These are phyloP conservation scores for Kappamyces sp. DNA, from an alignment of 192 early-diverging fungal genomes.

Conservation along the genomic window DNA sequence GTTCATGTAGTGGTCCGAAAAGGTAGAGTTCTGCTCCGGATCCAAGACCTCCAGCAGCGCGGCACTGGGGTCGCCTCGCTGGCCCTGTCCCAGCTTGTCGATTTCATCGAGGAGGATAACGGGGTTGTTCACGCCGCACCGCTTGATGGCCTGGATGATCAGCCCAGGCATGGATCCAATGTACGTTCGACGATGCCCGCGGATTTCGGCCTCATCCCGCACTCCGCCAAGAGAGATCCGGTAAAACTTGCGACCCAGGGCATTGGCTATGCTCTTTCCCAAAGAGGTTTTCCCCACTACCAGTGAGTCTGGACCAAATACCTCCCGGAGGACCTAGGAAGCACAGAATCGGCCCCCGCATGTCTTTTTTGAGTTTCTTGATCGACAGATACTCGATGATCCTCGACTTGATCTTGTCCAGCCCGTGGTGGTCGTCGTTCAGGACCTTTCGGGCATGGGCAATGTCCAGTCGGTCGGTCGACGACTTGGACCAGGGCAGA, in stretches of 20 bases:
- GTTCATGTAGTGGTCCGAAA: conserved; percentile 77
- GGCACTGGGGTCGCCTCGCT: conserved; percentile 70
- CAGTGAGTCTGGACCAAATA: conserved; percentile 29
- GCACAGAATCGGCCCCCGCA: conserved; percentile 75
- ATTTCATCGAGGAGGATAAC: conserved; percentile 79
- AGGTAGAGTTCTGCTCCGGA: conserved; percentile 78
- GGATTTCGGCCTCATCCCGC: conserved; percentile 81
- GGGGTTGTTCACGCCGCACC: conserved; percentile 70
- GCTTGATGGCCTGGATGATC: conserved; percentile 66
- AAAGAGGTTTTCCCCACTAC: conserved; percentile 78
- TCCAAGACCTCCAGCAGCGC: conserved; percentile 82
- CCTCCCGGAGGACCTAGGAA: conserved; percentile 49
- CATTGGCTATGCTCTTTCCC: conserved; percentile 70
- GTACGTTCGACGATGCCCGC: conserved; percentile 83
- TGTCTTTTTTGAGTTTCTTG: conserved; percentile 64
- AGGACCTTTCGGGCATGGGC: conserved; percentile 54
- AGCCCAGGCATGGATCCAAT: conserved; percentile 78
- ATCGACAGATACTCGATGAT: conserved; percentile 82
- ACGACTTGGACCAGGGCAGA: conserved; percentile 65
- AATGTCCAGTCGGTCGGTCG: conserved; percentile 64
- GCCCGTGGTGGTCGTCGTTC: conserved; percentile 76
- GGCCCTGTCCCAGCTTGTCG: conserved; percentile 68
- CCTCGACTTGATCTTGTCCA: conserved; percentile 73
- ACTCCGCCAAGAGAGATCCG: conserved; percentile 79
- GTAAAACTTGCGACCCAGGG: conserved; percentile 73